phyloP scores from a whole-genome alignment of 2,329 filamentous ascomycete species.

The Apiospora malaysiana region DNA sequence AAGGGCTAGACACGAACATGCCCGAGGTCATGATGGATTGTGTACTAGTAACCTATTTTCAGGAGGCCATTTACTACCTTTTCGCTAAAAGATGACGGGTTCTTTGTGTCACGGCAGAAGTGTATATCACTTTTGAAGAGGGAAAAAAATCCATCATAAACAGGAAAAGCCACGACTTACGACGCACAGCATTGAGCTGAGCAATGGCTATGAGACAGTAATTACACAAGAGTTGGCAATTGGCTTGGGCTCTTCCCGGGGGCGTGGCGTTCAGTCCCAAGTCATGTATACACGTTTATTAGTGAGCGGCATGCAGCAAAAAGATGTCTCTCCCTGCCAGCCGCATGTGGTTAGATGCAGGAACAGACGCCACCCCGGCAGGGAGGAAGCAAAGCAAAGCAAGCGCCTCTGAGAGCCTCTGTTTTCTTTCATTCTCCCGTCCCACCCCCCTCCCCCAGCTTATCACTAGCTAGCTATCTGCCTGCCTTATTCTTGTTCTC shows the following conservation, averaged over 20 bases:
- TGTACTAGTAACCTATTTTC: neutral
- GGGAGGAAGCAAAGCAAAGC: neutral
- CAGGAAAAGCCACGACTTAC: neutral
- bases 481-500: neutral
- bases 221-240: constrained; percentile 9
- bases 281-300: neutral
- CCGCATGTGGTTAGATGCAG: neutral
- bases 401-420: neutral
- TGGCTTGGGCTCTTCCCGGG: neutral
- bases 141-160: neutral
- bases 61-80: neutral
- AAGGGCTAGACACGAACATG: neutral
- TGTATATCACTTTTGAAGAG: neutral
- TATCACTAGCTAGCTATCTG: too few species aligned
- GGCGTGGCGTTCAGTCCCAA: neutral
- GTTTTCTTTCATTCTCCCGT: neutral
- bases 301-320: neutral
- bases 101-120: neutral
- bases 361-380: neutral
- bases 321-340: neutral
- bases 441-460: neutral
- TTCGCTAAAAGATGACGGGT: neutral
- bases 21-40: neutral
- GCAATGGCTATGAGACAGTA: neutral
- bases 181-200: neutral